These are phyloP conservation scores for Talaromyces albobiverticillius DNA, from an alignment of 2,329 filamentous ascomycete genomes.

Conservation along the genomic window DNA sequence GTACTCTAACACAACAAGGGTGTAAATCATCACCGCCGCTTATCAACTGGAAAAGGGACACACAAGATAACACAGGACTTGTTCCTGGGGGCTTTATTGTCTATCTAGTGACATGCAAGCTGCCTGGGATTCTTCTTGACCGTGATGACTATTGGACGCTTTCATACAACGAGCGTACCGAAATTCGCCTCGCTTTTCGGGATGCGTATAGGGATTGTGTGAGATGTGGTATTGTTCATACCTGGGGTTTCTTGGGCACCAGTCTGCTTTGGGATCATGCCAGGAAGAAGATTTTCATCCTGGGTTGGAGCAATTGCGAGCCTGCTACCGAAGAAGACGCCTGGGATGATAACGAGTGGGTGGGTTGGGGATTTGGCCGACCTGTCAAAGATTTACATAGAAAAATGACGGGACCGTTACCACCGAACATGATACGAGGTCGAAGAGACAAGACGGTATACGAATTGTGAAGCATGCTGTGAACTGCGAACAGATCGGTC, in stretches of 20 bases:
- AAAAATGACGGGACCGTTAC: not conserved
- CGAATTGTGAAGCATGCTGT: not conserved
- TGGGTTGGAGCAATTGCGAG: not conserved
- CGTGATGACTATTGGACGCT: not conserved
- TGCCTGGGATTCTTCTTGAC: not conserved
- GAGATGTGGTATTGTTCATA: not conserved
- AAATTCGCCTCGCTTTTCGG: not conserved
- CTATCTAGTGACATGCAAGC: not conserved
- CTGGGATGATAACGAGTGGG: not conserved
- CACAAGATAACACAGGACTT: not conserved
- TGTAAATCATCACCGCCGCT: not conserved
- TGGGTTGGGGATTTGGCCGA: not conserved
- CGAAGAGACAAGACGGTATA: not conserved
- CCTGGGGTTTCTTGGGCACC: not conserved
- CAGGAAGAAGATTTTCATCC: not conserved
- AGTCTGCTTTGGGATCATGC: not conserved
- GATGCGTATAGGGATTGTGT: not conserved
- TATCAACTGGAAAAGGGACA: slow-evolving; percentile 1
- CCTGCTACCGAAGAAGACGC: not conserved
- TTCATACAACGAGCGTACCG: not conserved
- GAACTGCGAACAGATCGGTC: too few relatives aligned
- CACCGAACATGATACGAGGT: not conserved
- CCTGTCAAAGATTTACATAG: not conserved
- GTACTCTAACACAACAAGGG: not conserved
- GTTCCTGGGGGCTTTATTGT: slow-evolving; percentile 5